Percentiles rank a stretch among this genome's conserved stretches.
phyloP scores from a whole-genome alignment of 108 stramenopile species.

The Cyclotella baltica region DNA sequence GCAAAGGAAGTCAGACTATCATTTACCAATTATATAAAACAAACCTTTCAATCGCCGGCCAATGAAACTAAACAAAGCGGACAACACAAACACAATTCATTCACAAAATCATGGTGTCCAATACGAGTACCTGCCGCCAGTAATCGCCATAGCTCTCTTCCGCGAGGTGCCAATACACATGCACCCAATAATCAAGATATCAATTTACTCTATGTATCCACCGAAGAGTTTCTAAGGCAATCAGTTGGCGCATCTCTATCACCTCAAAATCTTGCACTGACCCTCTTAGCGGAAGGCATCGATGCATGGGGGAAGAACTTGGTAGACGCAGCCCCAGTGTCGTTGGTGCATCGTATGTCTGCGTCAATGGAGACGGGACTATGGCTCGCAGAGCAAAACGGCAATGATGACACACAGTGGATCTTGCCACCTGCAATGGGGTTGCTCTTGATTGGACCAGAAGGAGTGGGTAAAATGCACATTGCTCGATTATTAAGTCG shows the following conservation, averaged over 20 bases:
- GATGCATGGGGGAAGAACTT: slow-evolving; percentile 39
- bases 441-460: slow-evolving; percentile 36
- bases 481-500: slow-evolving; percentile 31
- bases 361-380: not conserved
- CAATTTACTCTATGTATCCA: slow-evolving; percentile 27
- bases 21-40: not conserved
- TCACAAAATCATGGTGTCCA: slow-evolving; percentile 12
- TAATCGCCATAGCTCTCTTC: slow-evolving; percentile 13
- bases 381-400: slow-evolving; percentile 1
- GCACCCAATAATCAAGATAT: slow-evolving; percentile 2
- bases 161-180: slow-evolving; percentile 12
- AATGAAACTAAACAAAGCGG: not conserved
- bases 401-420: not conserved
- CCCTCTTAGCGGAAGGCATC: slow-evolving; percentile 37
- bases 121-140: slow-evolving; percentile 39
- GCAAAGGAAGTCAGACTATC: slow-evolving; percentile 23
- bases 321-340: slow-evolving; percentile 11
- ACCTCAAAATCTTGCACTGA: slow-evolving; percentile 46
- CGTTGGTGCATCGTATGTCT: slow-evolving; percentile 27
- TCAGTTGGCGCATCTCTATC: slow-evolving; percentile 28
- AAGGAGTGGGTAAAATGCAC: slow-evolving; percentile 39
- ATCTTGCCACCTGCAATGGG: slow-evolving; percentile 47
- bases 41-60: not conserved
- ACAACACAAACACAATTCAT: not conserved
- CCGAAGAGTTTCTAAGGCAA: slow-evolving; percentile 45